A percentile compares a stretch with the other conserved stretches of the same genome.
phyloP scores from a whole-genome alignment of 495 filamentous ascomycete genomes.

The Lepraria neglecta region DNA sequence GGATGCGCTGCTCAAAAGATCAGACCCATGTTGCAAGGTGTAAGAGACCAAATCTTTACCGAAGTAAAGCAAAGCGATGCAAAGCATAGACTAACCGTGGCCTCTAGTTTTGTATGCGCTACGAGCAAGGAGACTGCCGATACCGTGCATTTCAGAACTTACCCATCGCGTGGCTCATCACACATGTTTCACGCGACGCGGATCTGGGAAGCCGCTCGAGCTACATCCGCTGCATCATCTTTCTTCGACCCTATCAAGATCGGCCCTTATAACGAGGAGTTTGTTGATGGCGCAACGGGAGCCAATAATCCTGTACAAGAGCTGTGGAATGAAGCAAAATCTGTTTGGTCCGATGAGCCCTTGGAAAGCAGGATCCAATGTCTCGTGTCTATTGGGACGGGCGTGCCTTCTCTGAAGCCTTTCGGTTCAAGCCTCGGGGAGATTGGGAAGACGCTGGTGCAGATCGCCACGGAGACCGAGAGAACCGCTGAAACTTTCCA shows the following conservation, averaged over 20 bases:
- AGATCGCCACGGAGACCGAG: constrained; percentile 39
- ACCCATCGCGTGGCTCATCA: constrained; percentile 29
- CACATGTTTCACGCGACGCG: constrained; percentile 36
- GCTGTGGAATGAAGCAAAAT: no score
- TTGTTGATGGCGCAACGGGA: constrained; percentile 34
- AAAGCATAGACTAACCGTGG: background rate
- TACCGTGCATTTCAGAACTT: constrained; percentile 41
- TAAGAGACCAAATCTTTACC: constrained; percentile 22
- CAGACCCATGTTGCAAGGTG: constrained; percentile 36
- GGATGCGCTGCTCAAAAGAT: constrained; percentile 37
- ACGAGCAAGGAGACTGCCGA: constrained; percentile 38
- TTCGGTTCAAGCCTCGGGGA: constrained; percentile 28
- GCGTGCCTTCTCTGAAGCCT: constrained; percentile 33
- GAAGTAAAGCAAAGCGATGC: background rate
- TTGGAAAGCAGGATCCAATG: constrained; percentile 30
- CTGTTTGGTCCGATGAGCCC: no score
- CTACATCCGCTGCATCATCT: constrained; percentile 40
- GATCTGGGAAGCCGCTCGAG: no score
- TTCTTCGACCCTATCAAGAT: constrained; percentile 45
- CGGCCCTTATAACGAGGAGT: constrained; percentile 31
- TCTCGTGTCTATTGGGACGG: constrained; percentile 45
- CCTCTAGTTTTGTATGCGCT: constrained; percentile 45
- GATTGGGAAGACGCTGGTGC: constrained; percentile 30
- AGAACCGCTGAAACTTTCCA: constrained; percentile 37
- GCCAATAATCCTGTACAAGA: no score